Evolutionary conservation across 768 basidiomycete species (phyloP).

Genomic region (Hebeloma cylindrosporum): DNA sequence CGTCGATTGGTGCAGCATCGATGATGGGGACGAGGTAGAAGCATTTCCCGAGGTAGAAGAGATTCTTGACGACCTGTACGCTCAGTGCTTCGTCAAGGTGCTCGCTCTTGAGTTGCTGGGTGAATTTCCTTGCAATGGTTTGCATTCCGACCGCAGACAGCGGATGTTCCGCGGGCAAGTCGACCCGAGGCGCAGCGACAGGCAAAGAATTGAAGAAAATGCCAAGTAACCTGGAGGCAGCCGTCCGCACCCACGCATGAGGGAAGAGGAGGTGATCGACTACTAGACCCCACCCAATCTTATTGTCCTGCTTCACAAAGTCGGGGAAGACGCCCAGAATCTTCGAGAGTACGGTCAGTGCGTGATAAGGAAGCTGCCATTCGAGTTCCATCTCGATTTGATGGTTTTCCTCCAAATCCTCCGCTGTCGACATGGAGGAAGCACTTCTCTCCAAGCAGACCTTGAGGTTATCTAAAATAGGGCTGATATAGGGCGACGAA

Average conservation of each 20-base stretch:
- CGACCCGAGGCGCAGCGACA: conserved; percentile 34
- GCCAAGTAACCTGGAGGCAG: conserved; percentile 75
- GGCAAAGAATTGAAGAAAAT: conserved; percentile 59
- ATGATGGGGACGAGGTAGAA: conserved; percentile 50
- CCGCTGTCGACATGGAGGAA: conserved; percentile 37
- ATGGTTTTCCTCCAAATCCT: conserved; percentile 39
- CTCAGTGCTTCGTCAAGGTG: conserved; percentile 71
- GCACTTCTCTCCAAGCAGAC: conserved; percentile 46
- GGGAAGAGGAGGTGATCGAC: conserved; percentile 76
- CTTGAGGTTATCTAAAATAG: conserved; percentile 59
- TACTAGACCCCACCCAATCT: conserved; percentile 63
- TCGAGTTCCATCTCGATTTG: conserved; percentile 58
- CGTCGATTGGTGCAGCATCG: conserved; percentile 29
- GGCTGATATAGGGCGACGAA: conserved; percentile 41
- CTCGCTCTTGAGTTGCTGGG: conserved; percentile 77
- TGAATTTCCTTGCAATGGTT: conserved; percentile 71
- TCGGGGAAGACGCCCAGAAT: conserved; percentile 57
- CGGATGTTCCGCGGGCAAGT: conserved; percentile 39
- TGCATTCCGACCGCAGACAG: conserved; percentile 58
- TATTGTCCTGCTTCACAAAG: conserved; percentile 41
- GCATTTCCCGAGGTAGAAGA: conserved; percentile 90
- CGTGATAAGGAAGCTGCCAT: conserved; percentile 86
- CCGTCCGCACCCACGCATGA: conserved; percentile 91
- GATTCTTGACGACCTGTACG: conserved; percentile 87
- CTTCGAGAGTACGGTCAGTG: conserved; percentile 66